Percentiles rank a stretch among this genome's conserved stretches.
Evolutionary conservation across 495 filamentous ascomycete genomes (phyloP).

Genomic region (Lasiosphaeris hirsuta): DNA sequence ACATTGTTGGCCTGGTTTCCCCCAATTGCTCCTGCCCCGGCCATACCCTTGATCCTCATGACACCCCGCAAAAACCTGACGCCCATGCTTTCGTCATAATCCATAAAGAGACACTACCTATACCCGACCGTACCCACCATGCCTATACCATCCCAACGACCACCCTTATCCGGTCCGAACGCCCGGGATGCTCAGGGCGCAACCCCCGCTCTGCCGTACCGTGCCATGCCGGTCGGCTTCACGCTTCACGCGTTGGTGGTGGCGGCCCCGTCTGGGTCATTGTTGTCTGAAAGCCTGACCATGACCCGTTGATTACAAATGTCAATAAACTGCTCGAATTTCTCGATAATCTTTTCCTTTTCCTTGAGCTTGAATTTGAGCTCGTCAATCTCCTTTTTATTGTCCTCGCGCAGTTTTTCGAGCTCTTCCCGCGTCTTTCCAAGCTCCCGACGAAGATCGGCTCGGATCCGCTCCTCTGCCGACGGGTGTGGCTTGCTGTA

Average conservation of each 20-base stretch:
- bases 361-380: conserved; percentile 45
- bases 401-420: conserved; percentile 43
- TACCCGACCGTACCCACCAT: too few relatives aligned
- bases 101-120: too few relatives aligned
- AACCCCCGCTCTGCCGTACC: too few relatives aligned
- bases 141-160: too few relatives aligned
- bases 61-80: too few relatives aligned
- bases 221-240: too few relatives aligned
- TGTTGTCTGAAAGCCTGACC: conserved; percentile 32
- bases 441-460: conserved; percentile 51
- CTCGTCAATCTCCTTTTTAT: conserved; percentile 47
- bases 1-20: conserved; percentile 1
- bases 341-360: conserved; percentile 53
- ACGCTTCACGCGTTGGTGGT: too few relatives aligned
- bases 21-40: not conserved
- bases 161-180: too few relatives aligned
- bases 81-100: too few relatives aligned
- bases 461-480: conserved; percentile 53
- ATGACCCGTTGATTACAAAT: conserved; percentile 58
- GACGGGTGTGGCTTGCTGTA: conserved; percentile 55
- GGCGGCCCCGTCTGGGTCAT: too few relatives aligned
- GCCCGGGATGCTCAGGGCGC: too few relatives aligned
- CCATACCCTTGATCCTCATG: not conserved
- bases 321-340: conserved; percentile 60
- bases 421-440: conserved; percentile 47